Conservation (phyloP, 225 moss, liverwort and hornwort genomes). For the Antitrichia curtipendula region DNA sequence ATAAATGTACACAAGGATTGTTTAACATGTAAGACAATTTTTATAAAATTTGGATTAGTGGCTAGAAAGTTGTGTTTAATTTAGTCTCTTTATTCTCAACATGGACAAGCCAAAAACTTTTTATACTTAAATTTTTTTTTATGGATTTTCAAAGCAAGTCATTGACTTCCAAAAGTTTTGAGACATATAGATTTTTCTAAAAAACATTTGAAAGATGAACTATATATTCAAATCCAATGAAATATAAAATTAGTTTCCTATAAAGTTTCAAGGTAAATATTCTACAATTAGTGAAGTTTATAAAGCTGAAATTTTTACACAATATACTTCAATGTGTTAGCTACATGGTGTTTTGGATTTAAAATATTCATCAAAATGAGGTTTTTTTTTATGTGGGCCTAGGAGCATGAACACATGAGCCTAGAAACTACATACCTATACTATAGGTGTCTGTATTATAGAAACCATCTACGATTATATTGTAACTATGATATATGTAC, state of each 20-base stretch:
- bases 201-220: neutral
- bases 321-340: neutral
- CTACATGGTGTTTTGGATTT: neutral
- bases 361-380: neutral
- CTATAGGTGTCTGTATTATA: too few species aligned
- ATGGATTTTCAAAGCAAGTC: neutral
- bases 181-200: too few species aligned
- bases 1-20: neutral
- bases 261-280: neutral
- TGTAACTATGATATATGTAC: too few species aligned
- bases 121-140: neutral
- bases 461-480: too few species aligned
- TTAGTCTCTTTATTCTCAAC: fast-evolving
- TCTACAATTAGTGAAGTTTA: neutral
- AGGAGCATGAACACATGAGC: too few species aligned
- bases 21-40: neutral
- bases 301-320: fast-evolving
- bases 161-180: neutral
- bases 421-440: too few species aligned
- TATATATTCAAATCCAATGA: neutral
- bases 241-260: neutral
- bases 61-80: neutral
- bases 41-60: neutral
- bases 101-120: fast-evolving
- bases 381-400: too few species aligned